phyloP scores from a whole-genome alignment of 2,329 filamentous ascomycete genomes.

The Fusarium phyllophilum region DNA sequence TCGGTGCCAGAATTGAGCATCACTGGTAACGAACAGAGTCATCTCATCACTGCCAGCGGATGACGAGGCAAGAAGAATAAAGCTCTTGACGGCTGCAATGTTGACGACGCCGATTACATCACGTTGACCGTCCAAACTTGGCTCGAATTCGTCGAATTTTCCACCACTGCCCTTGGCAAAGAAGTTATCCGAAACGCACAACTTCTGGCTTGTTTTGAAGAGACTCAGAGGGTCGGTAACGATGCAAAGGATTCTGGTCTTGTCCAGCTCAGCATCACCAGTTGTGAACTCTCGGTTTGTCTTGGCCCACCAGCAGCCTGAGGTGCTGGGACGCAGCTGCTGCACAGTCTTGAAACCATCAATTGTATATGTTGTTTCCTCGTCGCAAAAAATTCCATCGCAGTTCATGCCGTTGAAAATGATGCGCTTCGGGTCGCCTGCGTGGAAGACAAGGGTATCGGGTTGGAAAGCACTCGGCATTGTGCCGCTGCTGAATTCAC shows the following conservation, averaged over 20 bases:
- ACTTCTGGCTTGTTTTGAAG: constrained; percentile 77
- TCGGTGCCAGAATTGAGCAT: constrained; percentile 87
- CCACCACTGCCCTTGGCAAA: constrained; percentile 66
- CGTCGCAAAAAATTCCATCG: constrained; percentile 69
- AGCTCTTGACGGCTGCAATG: constrained; percentile 86
- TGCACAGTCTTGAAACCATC: constrained; percentile 83
- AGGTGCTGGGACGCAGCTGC: constrained; percentile 72
- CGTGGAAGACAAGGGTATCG: constrained; percentile 78
- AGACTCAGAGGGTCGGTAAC: constrained; percentile 77
- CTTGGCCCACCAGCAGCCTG: constrained; percentile 90
- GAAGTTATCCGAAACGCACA: constrained; percentile 85
- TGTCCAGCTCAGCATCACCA: constrained; percentile 71
- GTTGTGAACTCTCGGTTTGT: constrained; percentile 77
- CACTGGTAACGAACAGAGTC: constrained; percentile 88
- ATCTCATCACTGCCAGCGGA: constrained; percentile 87
- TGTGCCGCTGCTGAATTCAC: constrained; percentile 72
- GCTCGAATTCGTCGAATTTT: constrained; percentile 74
- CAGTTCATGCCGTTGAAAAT: constrained; percentile 84
- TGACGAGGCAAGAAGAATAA: constrained; percentile 83
- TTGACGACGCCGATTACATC: constrained; percentile 83
- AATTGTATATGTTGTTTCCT: constrained; percentile 77
- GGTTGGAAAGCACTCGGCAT: constrained; percentile 64
- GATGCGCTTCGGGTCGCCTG: constrained; percentile 82
- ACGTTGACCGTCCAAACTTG: constrained; percentile 77
- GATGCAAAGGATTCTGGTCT: constrained; percentile 82